phyloP scores from a whole-genome alignment of 2,329 filamentous ascomycete genomes.

The Davidsoniella eucalypti region DNA sequence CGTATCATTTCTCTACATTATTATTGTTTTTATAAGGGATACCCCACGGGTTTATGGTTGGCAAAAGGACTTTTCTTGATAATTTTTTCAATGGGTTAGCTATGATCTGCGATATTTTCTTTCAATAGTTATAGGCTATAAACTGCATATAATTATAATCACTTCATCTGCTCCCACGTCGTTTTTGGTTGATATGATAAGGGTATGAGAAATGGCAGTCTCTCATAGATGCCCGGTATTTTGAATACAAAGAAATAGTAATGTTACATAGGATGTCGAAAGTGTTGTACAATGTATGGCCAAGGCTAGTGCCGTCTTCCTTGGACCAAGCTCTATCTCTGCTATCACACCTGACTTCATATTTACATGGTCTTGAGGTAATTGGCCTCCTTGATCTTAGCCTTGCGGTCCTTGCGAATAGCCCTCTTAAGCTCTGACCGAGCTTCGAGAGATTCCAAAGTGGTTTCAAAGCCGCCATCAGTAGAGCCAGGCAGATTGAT shows the following conservation, averaged over 20 bases:
- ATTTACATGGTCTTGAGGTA: conserved; percentile 65
- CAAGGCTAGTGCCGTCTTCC: not conserved
- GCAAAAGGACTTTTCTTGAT: no score
- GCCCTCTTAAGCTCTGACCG: conserved; percentile 50
- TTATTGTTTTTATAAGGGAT: not conserved
- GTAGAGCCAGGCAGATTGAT: conserved; percentile 49
- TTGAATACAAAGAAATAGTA: not conserved
- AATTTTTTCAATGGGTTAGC: no score
- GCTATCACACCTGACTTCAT: not conserved
- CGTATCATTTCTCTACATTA: conserved; percentile 1
- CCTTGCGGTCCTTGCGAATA: conserved; percentile 59
- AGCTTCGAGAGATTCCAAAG: conserved; percentile 30
- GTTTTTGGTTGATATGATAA: not conserved
- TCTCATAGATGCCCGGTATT: not conserved
- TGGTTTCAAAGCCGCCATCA: conserved; percentile 26
- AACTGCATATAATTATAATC: no score
- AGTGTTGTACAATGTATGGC: conserved; percentile 10
- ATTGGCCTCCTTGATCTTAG: conserved; percentile 69
- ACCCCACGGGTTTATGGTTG: not conserved
- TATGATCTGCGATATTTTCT: no score
- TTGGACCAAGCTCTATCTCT: not conserved
- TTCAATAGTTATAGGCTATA: no score
- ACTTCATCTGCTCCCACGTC: no score
- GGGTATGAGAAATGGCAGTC: not conserved
- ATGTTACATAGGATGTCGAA: conserved; percentile 7